Percentiles rank a stretch among this genome's conserved stretches.
Evolutionary conservation across 208 protist genomes (phyloP).

Genomic region (Trypanosomatidae sp.): DNA sequence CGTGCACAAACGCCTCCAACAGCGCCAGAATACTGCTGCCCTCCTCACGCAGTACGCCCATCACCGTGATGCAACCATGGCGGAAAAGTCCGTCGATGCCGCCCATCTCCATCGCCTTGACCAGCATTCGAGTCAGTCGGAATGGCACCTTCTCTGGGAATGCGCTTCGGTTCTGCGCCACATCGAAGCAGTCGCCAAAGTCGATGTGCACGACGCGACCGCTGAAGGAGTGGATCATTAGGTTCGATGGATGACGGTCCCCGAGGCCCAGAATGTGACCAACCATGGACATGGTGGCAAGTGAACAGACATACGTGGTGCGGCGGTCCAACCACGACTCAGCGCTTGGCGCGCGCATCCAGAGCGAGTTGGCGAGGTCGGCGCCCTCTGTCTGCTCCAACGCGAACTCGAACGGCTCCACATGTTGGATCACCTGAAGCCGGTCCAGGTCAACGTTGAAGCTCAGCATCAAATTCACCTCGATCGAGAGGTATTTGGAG

Average conservation of each 20-base stretch:
- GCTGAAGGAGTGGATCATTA: slow-evolving; percentile 99
- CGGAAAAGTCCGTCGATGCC: slow-evolving; percentile 99
- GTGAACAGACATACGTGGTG: slow-evolving; percentile 98
- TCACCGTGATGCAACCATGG: slow-evolving; percentile 97
- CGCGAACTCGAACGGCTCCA: slow-evolving; percentile 98
- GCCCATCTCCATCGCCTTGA: slow-evolving; percentile 99
- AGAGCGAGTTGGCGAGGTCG: slow-evolving; percentile 97
- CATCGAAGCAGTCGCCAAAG: slow-evolving; percentile 99
- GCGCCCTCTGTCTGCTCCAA: slow-evolving; percentile 95
- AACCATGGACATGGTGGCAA: slow-evolving; percentile 99
- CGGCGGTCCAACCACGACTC: slow-evolving; percentile 98
- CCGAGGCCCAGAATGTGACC: slow-evolving; percentile 98
- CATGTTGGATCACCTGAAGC: slow-evolving; percentile 97
- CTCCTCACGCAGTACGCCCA: slow-evolving; percentile 98
- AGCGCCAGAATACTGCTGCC: slow-evolving; percentile 99
- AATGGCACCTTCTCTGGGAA: slow-evolving; percentile 99
- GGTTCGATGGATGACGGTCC: slow-evolving; percentile 99
- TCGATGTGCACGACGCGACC: slow-evolving; percentile 99
- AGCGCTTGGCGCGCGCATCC: slow-evolving; percentile 96
- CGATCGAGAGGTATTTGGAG: slow-evolving; percentile 89
- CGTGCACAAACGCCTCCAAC: slow-evolving; percentile 99
- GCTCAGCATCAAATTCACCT: slow-evolving; percentile 91
- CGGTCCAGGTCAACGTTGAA: slow-evolving; percentile 94
- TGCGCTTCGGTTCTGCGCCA: slow-evolving; percentile 96
- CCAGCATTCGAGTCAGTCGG: slow-evolving; percentile 99